phyloP scores from a whole-genome alignment of 2,329 filamentous ascomycete species.

The Venturia pyrina region DNA sequence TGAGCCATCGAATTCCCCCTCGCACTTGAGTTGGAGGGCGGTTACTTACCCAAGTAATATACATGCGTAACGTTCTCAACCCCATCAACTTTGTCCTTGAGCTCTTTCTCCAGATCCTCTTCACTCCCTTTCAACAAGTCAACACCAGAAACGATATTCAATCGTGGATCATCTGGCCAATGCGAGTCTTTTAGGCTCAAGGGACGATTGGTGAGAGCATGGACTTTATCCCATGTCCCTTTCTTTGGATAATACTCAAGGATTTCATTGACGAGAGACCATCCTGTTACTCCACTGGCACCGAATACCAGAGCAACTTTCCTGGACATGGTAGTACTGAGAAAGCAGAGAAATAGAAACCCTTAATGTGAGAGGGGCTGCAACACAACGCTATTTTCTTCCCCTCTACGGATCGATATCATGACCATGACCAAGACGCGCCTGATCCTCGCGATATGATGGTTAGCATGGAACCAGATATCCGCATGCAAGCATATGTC shows the following conservation, averaged over 20 bases:
- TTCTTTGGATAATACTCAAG: conserved; percentile 35
- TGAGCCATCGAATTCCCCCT: not conserved
- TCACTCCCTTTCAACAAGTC: conserved; percentile 31
- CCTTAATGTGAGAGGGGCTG: no score
- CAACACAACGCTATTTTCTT: no score
- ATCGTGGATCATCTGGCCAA: conserved; percentile 30
- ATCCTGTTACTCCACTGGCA: conserved; percentile 18
- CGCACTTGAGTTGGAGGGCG: not conserved
- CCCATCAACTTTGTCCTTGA: conserved; percentile 24
- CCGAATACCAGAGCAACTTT: conserved; percentile 13
- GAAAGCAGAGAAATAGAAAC: not conserved
- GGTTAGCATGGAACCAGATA: no score
- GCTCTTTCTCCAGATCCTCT: conserved; percentile 26
- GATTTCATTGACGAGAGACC: conserved; percentile 40
- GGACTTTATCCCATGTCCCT: conserved; percentile 34
- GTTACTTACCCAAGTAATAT: conserved; percentile 28
- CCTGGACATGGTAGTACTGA: not conserved
- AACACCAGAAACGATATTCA: conserved; percentile 34
- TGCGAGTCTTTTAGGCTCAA: conserved; percentile 23
- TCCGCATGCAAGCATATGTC: no score
- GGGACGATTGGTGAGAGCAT: conserved; percentile 39
- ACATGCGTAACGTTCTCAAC: conserved; percentile 34
- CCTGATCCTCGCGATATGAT: no score
- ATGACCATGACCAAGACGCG: no score
- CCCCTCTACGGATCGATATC: no score